phyloP scores from a whole-genome alignment of 768 basidiomycete species.

The Clavaria fumosa region DNA sequence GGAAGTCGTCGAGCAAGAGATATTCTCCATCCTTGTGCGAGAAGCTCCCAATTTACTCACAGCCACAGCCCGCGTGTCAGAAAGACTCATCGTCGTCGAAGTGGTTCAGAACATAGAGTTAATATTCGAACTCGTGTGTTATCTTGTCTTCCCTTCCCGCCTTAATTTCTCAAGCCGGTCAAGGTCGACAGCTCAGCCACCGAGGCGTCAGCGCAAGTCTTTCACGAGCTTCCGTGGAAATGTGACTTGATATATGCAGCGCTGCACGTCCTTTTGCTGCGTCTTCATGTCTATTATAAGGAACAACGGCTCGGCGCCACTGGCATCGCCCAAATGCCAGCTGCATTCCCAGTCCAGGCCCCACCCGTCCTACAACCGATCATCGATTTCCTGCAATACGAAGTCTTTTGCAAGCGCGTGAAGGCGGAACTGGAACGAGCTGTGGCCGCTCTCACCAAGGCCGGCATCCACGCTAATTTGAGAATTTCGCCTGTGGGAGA shows the following conservation, averaged over 20 bases:
- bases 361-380: conserved; percentile 54
- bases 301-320: conserved; percentile 20
- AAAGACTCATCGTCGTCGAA: conserved; percentile 61
- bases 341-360: conserved; percentile 11
- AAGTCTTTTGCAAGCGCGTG: conserved; percentile 52
- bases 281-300: conserved; percentile 38
- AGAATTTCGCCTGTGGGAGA: conserved; percentile 54
- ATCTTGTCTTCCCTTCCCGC: conserved; percentile 5
- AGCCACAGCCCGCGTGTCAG: conserved; percentile 63
- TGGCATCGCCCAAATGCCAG: conserved; percentile 13
- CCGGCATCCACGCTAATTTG: conserved; percentile 40
- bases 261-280: conserved; percentile 49
- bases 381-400: conserved; percentile 69
- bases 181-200: conserved; percentile 22
- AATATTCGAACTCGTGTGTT: conserved; percentile 55
- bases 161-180: background rate
- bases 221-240: conserved; percentile 19
- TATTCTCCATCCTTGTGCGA: conserved; percentile 55
- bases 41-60: conserved; percentile 69
- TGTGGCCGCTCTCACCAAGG: conserved; percentile 29
- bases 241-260: conserved; percentile 58
- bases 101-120: conserved; percentile 58
- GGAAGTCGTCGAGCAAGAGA: conserved; percentile 69
- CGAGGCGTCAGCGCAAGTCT: conserved; percentile 9
- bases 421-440: conserved; percentile 40